A percentile compares a stretch with the other conserved stretches of the same genome.
These are phyloP conservation scores for Coemansia asiatica DNA, from an alignment of 192 early-diverging fungal genomes.

Conservation along the genomic window DNA sequence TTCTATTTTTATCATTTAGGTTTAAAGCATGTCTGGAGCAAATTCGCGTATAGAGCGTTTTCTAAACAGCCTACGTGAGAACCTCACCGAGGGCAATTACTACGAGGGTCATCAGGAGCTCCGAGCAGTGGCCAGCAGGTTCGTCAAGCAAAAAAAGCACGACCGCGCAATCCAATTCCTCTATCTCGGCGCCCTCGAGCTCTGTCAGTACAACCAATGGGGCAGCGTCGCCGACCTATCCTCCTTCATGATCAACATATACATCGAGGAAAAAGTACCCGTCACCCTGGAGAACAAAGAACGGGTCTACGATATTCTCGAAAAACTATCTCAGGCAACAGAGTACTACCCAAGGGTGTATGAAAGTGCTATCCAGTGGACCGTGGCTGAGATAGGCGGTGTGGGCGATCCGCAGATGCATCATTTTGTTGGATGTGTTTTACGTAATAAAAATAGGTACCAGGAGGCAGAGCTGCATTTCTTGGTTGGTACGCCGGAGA, in stretches of 20 bases:
- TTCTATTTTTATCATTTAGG: background rate
- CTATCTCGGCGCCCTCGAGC: slow-evolving; percentile 72
- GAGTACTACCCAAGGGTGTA: slow-evolving; percentile 51
- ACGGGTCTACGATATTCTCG: slow-evolving; percentile 65
- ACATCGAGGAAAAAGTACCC: slow-evolving; percentile 63
- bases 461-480: slow-evolving; percentile 84
- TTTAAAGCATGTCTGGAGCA: slow-evolving; percentile 19
- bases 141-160: slow-evolving; percentile 85
- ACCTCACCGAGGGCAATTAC: slow-evolving; percentile 81
- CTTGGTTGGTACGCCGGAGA: slow-evolving; percentile 79
- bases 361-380: slow-evolving; percentile 54
- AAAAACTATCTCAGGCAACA: slow-evolving; percentile 58
- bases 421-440: slow-evolving; percentile 46
- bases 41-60: slow-evolving; percentile 53
- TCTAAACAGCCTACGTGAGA: slow-evolving; percentile 63
- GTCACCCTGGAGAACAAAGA: slow-evolving; percentile 70
- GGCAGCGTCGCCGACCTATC: slow-evolving; percentile 82
- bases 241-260: slow-evolving; percentile 80
- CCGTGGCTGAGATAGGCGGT: slow-evolving; percentile 22
- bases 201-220: slow-evolving; percentile 77
- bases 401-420: slow-evolving; percentile 51
- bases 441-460: slow-evolving; percentile 65
- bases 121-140: slow-evolving; percentile 86
- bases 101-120: slow-evolving; percentile 99
- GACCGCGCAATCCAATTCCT: slow-evolving; percentile 75